Evolutionary conservation across 257 asterid genomes (phyloP), one percentile per base, ranked within the genome.

Genomic region (Primulina tabacum): DNA sequence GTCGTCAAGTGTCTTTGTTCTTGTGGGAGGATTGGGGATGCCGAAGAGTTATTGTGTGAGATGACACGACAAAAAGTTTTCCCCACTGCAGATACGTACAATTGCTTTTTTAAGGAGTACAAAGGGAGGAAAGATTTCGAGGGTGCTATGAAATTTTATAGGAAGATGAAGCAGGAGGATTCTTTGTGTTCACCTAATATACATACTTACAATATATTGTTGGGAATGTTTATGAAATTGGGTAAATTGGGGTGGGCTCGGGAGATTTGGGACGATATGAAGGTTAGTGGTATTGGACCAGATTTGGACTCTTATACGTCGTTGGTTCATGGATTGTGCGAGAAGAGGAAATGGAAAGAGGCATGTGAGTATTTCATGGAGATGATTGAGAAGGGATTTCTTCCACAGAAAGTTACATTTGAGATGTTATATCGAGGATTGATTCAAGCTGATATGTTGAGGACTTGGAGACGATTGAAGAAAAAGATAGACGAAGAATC

Each of bases 391-490:
- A 90, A 80, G 76, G 96, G 98, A 10, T 81, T 80, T 77, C 91
- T 92, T 38, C 98, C 97, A 7, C 95, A 90, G 30, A 90, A 88
- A 77, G 69, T 85, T 35, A 88, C 98, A 8, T 92, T 90, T 68
- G 96, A 92, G 88, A 90, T 81, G 6, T 76, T 91, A 68, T 88
- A 92, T 73, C 73, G 87, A 61, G 97, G 97, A 11, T 84, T 92
- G 85, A 90, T 90, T 70, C 98, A 92, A 67, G 87, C 95, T 43
- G 86, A 88, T 77, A 85, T 85, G 98, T 68, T 90, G 75, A 87
- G 88, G 80, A 90, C 96, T 53, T 92, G 98, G 97, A 84, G 96
- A 74, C 87, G 91, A 73, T 78, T 90, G 82, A 87, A 90, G 88
- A 88, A 85, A 77, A 90, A 91, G 80, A 85, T 92, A 33, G 96